A percentile compares a stretch with the other conserved stretches of the same genome.
phyloP scores from a whole-genome alignment of 495 filamentous ascomycete genomes.

The Bombardia bombarda region DNA sequence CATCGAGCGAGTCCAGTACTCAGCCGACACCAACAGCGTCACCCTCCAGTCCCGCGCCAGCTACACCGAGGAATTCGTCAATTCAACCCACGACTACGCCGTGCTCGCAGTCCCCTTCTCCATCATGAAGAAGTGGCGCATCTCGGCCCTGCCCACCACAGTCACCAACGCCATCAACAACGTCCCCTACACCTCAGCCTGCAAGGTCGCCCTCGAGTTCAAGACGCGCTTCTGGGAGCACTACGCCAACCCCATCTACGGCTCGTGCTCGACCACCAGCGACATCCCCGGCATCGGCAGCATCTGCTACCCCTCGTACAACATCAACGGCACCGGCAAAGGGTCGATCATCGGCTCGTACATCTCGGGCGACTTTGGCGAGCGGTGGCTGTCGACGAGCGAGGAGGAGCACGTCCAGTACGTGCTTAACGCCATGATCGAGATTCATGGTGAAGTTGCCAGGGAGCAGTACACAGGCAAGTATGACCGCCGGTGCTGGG shows the following conservation, averaged over 20 bases:
- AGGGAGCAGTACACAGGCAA: slow-evolving; percentile 51
- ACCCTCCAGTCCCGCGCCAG: slow-evolving; percentile 38
- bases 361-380: slow-evolving; percentile 33
- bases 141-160: slow-evolving; percentile 31
- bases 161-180: slow-evolving; percentile 54
- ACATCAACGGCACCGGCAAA: slow-evolving; percentile 53
- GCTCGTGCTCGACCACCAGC: slow-evolving; percentile 46
- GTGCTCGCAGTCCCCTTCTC: slow-evolving; percentile 56
- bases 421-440: slow-evolving; percentile 41
- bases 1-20: slow-evolving; percentile 39
- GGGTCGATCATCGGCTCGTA: slow-evolving; percentile 55
- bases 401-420: slow-evolving; percentile 18
- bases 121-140: slow-evolving; percentile 45
- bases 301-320: slow-evolving; percentile 58
- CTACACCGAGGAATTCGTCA: slow-evolving; percentile 32
- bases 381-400: slow-evolving; percentile 4
- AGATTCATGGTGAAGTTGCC: slow-evolving; percentile 52
- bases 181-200: slow-evolving; percentile 49
- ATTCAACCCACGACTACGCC: slow-evolving; percentile 54
- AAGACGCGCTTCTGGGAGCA: slow-evolving; percentile 63
- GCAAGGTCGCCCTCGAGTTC: slow-evolving; percentile 61
- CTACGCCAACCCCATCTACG: slow-evolving; percentile 50
- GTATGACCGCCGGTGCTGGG: slow-evolving; percentile 53
- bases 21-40: slow-evolving; percentile 31
- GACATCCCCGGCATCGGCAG: slow-evolving; percentile 53